Conservation (phyloP, 192 early-diverging fungal species). For the Linderina pennispora region DNA sequence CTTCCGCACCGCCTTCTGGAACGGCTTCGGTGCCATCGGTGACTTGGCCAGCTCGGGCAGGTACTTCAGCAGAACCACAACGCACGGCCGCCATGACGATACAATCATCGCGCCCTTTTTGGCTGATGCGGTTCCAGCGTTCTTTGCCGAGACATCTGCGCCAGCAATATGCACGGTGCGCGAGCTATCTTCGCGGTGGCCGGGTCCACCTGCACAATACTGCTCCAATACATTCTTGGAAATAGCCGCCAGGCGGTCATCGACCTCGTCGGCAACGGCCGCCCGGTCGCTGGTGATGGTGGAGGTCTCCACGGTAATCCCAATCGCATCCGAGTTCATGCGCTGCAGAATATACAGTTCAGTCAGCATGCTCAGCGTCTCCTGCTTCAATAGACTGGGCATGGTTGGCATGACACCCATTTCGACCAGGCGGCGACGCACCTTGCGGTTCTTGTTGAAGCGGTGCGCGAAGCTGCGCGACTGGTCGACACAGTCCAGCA, state of each 20-base stretch:
- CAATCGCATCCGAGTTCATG: conserved; percentile 53
- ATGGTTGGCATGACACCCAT: conserved; percentile 84
- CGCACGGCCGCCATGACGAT: conserved; percentile 17
- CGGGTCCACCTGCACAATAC: conserved; percentile 8
- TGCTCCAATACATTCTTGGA: conserved; percentile 16
- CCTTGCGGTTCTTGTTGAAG: conserved; percentile 72
- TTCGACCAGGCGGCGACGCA: conserved; percentile 74
- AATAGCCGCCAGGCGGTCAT: conserved; percentile 58
- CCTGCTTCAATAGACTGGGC: conserved; percentile 89
- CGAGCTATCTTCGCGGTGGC: background rate
- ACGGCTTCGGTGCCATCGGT: background rate
- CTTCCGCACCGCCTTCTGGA: conserved; percentile 5
- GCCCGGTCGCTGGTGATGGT: conserved; percentile 34
- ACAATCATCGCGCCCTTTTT: conserved; percentile 15
- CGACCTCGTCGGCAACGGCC: conserved; percentile 51
- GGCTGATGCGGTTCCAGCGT: conserved; percentile 4
- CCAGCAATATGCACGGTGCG: background rate
- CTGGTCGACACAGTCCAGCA: conserved; percentile 75
- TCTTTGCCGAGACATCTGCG: conserved; percentile 3
- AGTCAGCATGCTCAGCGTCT: conserved; percentile 67
- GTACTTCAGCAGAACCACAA: conserved; percentile 7
- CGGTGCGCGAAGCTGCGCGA: conserved; percentile 72
- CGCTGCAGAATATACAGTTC: conserved; percentile 68
- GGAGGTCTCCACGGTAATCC: background rate
- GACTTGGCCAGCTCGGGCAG: conserved; percentile 5